Evolutionary conservation across 2,329 filamentous ascomycete genomes (phyloP), one percentile per base, ranked within the genome.

Genomic region (Saccharata proteae): DNA sequence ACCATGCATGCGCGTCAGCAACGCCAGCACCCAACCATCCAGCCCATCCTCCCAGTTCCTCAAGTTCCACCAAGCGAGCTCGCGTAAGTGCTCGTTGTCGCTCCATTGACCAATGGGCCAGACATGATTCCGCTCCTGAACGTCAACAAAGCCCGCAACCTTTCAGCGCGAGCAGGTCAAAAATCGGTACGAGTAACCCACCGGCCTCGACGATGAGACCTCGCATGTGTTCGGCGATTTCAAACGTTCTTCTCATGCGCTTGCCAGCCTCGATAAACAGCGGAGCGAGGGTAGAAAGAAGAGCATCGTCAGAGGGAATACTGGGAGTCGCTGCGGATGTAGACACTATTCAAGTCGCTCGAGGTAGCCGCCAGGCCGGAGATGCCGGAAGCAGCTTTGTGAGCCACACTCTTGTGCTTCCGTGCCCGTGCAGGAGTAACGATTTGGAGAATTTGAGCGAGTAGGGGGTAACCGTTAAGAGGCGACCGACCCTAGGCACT

Each of bases 281-380:
- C 4, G 15, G 19, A 7, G 24, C 26, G 10, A 36, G 29, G 18
- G 21, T 25, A 6, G 11, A 13, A n/a, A 35, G 20, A 11, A 35
- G 19, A 3, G 27, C 33, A 10, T 43, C 38, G 16, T 50, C 41
- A 2, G 41, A 38, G 26, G n/a, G 43, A 33, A 2, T 30, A 19
- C 13, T 30, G 17, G 0, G 40, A 37, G 13, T 42, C 34, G 1
- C 48, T 45, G 18, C 38, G 40, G 0, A 50, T 47, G 13, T 40
- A 29, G 34, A 50, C 37, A 32, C 38, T 40, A 52, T 36, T 65
- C 60, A 18, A 58, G 42, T 32, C 63, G 55, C 39, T 64, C 59
- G 36, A 64, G 41, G 37, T 49, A 62, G 10, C 51, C 61, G 9
- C 58, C 58, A 0, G 60, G 59, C 16, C 48, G 43, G 8, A 59